Conservation (phyloP, 306 rosid species). For the Ormosia semicastrata region DNA sequence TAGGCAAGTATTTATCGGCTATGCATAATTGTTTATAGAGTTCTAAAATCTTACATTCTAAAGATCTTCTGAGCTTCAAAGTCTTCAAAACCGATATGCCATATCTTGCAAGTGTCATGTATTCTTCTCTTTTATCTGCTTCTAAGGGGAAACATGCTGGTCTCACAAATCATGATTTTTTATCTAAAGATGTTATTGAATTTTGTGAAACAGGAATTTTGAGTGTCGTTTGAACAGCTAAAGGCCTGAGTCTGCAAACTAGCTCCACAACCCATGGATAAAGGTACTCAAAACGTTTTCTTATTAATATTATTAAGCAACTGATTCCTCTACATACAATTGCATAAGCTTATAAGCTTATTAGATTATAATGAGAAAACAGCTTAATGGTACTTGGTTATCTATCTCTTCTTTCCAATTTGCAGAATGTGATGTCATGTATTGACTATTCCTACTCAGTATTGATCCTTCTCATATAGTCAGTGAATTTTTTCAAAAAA, state of each 20-base stretch:
- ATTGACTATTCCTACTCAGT: not conserved
- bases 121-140: not conserved
- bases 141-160: not conserved
- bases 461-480: not conserved
- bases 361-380: not conserved
- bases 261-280: constrained; percentile 45
- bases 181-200: constrained; percentile 17
- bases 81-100: not conserved
- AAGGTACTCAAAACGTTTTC: constrained; percentile 35
- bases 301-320: not conserved
- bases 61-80: not conserved
- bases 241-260: constrained; percentile 20
- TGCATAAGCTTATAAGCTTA: not conserved
- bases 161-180: constrained; percentile 22
- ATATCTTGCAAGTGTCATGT: not conserved
- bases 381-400: not conserved
- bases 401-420: not conserved
- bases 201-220: constrained; percentile 33
- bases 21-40: not conserved
- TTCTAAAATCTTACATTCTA: not conserved
- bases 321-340: not conserved
- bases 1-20: no score
- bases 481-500: not conserved
- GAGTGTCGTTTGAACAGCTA: constrained; percentile 18
- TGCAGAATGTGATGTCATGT: not conserved